Evolutionary conservation across 2,329 filamentous ascomycete species (phyloP).

Genomic region (Colletotrichum viniferum): DNA sequence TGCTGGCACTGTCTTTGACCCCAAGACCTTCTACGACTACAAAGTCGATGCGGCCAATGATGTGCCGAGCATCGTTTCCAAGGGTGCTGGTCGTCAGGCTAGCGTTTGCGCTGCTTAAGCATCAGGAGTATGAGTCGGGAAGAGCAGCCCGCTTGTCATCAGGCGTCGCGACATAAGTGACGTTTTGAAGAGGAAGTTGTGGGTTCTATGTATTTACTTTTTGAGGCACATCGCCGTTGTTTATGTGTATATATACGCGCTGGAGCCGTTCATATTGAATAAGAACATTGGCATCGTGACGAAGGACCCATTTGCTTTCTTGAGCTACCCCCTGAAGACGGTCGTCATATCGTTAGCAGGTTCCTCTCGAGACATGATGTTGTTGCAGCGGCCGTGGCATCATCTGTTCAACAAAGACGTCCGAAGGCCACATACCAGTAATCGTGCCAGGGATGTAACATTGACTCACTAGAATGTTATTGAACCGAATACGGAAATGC

Average conservation of each 20-base stretch:
- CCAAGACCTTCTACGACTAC: slow-evolving; percentile 21
- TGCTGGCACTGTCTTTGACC: slow-evolving; percentile 15
- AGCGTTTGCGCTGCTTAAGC: slow-evolving; percentile 22
- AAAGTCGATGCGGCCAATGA: slow-evolving; percentile 22
- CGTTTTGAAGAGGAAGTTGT: not conserved
- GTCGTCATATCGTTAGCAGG: not conserved
- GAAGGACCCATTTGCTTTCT: not conserved
- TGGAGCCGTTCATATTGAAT: slow-evolving; percentile 1
- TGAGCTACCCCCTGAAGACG: too few species aligned
- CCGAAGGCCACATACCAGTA: not conserved
- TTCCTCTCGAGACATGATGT: not conserved
- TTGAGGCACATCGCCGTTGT: not conserved
- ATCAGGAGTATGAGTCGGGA: not conserved
- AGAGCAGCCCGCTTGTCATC: not conserved
- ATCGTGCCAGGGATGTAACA: not conserved
- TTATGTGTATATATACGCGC: not conserved
- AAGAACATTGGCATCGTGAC: not conserved
- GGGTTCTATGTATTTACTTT: slow-evolving; percentile 8
- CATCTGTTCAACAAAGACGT: not conserved
- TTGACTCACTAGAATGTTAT: not conserved
- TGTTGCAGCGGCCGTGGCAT: not conserved
- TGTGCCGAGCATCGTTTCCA: slow-evolving; percentile 24
- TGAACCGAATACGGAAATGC: not conserved
- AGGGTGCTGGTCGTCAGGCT: slow-evolving; percentile 26
- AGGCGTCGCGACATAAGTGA: not conserved